A percentile compares a stretch with the other conserved stretches of the same genome.
phyloP scores from a whole-genome alignment of 2,329 filamentous ascomycete species.

The Fusarium udum region DNA sequence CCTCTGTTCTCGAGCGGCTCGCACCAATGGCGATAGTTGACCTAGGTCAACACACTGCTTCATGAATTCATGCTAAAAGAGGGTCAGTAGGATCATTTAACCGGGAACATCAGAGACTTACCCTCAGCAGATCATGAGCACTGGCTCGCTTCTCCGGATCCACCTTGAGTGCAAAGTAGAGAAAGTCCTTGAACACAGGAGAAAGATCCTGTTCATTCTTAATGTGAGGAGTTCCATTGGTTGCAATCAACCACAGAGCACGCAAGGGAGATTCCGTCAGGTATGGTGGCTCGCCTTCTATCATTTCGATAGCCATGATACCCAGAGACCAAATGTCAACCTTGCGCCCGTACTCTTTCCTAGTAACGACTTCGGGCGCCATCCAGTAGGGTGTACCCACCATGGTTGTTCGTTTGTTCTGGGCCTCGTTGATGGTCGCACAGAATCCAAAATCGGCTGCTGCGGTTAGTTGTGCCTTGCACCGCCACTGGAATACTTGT shows the following conservation, averaged over 20 bases:
- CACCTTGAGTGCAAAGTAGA: slow-evolving; percentile 93
- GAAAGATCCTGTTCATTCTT: slow-evolving; percentile 90
- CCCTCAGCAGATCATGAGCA: slow-evolving; percentile 90
- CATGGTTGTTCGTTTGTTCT: slow-evolving; percentile 98
- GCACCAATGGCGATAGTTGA: slow-evolving; percentile 86
- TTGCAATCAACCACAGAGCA: slow-evolving; percentile 94
- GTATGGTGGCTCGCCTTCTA: slow-evolving; percentile 97
- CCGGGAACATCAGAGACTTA: slow-evolving; percentile 61
- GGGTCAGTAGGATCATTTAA: slow-evolving; percentile 27
- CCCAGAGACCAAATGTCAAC: slow-evolving; percentile 98
- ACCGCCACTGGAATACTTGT: not conserved
- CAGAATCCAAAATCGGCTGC: slow-evolving; percentile 98
- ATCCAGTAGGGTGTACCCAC: slow-evolving; percentile 99
- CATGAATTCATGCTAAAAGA: slow-evolving; percentile 79
- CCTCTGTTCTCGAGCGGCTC: slow-evolving; percentile 83
- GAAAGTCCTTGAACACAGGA: slow-evolving; percentile 86
- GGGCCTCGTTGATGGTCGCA: slow-evolving; percentile 95
- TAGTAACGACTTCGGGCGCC: slow-evolving; percentile 96
- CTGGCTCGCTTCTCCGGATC: slow-evolving; percentile 97
- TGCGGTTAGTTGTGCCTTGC: slow-evolving; percentile 49
- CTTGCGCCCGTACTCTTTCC: slow-evolving; percentile 97
- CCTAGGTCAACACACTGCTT: slow-evolving; percentile 76
- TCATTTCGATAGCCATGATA: slow-evolving; percentile 99
- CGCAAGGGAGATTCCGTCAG: slow-evolving; percentile 93
- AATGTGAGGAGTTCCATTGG: slow-evolving; percentile 93